phyloP scores from a whole-genome alignment of 345 rosid genomes.

The Corymbia maculata region DNA sequence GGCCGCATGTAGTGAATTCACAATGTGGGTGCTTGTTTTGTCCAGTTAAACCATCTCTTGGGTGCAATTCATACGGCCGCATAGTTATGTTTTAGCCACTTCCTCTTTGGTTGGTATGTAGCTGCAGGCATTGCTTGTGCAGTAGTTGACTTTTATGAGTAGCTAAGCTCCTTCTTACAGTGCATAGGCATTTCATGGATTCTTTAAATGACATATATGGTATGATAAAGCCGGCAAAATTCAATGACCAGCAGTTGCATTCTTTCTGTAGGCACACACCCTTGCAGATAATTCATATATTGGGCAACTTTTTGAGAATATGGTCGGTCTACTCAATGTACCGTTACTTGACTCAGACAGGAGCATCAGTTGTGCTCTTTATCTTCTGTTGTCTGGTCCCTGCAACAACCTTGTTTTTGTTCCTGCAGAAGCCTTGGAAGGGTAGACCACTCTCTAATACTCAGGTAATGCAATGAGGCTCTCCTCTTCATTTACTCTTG shows the following conservation, averaged over 20 bases:
- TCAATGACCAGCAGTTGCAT: not conserved
- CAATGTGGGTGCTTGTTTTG: not conserved
- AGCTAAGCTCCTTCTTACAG: not conserved
- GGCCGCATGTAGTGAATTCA: not conserved
- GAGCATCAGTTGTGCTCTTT: slow-evolving; percentile 84
- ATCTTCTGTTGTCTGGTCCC: slow-evolving; percentile 82
- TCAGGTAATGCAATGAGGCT: slow-evolving; percentile 38
- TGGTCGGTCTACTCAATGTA: slow-evolving; percentile 96
- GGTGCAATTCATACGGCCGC: not conserved
- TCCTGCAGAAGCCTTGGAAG: slow-evolving; percentile 94
- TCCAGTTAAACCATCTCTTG: not conserved
- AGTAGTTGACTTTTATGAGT: not conserved
- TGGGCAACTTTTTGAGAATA: slow-evolving; percentile 78
- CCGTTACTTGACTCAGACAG: slow-evolving; percentile 63
- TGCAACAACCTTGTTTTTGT: slow-evolving; percentile 56
- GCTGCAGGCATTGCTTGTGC: not conserved
- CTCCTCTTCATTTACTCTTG: not conserved
- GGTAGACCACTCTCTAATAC: slow-evolving; percentile 86
- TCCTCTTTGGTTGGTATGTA: not conserved
- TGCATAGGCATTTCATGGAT: not conserved
- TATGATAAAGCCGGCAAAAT: not conserved
- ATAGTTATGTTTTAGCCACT: not conserved
- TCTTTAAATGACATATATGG: not conserved
- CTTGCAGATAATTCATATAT: slow-evolving; percentile 68
- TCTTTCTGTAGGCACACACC: slow-evolving; percentile 57